phyloP scores from a whole-genome alignment of 2,329 filamentous ascomycete genomes.

The Nothophoma quercina region DNA sequence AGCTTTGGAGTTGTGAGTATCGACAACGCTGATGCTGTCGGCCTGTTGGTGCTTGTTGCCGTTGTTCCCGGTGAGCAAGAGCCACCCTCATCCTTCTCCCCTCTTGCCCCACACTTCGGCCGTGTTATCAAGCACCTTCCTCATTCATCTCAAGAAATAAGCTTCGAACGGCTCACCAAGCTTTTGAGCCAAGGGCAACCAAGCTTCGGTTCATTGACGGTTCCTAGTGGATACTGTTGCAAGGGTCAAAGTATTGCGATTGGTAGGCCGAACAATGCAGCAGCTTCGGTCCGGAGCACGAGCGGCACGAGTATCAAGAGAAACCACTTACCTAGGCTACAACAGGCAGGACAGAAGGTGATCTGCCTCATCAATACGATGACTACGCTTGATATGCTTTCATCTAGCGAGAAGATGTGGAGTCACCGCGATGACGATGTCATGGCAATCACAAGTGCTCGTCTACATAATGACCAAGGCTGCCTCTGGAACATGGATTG shows the following conservation, averaged over 20 bases:
- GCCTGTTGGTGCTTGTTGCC: too few relatives aligned
- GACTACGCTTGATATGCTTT: not conserved
- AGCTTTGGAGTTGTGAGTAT: too few relatives aligned
- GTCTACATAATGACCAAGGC: not conserved
- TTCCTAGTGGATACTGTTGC: not conserved
- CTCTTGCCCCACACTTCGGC: not conserved
- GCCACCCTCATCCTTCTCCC: not conserved
- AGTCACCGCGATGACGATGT: not conserved
- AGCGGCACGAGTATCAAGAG: not conserved
- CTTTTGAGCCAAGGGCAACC: slow-evolving; percentile 9
- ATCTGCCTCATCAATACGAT: slow-evolving; percentile 1
- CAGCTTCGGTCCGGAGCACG: not conserved
- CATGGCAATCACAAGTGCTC: not conserved
- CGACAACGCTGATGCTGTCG: too few relatives aligned
- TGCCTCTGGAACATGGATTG: not conserved
- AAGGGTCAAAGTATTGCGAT: not conserved
- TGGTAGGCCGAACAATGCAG: not conserved
- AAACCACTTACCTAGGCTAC: not conserved
- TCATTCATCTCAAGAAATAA: slow-evolving; percentile 2
- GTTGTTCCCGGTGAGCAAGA: not conserved
- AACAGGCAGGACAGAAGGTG: slow-evolving; percentile 10
- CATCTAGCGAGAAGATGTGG: not conserved
- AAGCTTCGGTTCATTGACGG: slow-evolving; percentile 1
- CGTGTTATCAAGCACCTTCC: slow-evolving; percentile 11
- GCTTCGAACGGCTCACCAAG: slow-evolving; percentile 8